Base-by-base conservation (phyloP, 2,329 filamentous ascomycete genomes). In the Exophiala sp. region DNA sequence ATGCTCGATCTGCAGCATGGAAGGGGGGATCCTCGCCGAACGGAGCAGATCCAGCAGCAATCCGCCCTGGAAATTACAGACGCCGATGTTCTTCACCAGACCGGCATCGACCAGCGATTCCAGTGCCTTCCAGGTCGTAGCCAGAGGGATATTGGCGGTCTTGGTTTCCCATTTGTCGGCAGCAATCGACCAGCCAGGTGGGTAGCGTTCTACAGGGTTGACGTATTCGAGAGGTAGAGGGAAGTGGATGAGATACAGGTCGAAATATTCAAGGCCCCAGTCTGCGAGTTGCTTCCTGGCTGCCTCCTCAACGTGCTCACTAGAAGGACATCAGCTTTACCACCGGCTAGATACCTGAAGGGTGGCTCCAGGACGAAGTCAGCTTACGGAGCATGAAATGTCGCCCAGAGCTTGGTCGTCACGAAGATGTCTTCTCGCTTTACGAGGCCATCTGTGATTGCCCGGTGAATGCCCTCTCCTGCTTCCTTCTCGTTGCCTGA, bases 81-180 rank as follows among this genome's bases (percentile, higher is more conserved):
- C 79, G 27, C 85, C 85, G 58, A 88, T 86, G 32, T 79, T 78
- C 51, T 74, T 75, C 42, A 79, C 80, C 40, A 76, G 75, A 43
- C 83, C 83, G 2, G 76, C 75, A 6, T 65, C 60, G 2, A 77
- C 64, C 1, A 80, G 61, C 8, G 73, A 75, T 60, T 79, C 73
- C 70, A 88, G 78, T 14, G 76, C 76, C 62, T 82, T 79, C 83
- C 60, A 87, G 64, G 77, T 79, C 22, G 61, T 54, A n/a, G 54
- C 50, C 34, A 58, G 56, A 21, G 56, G 56, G 22, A 60, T 53
- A 23, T 60, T 55, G 18, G 57, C 49, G 8, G 40, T 39, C 16
- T 58, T 43, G 21, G 53, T 54, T 29, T 58, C 54, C 51, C 55
- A 55, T 46, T 54, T 55, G 27, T 55, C 61, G 23, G 52, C 55